These are phyloP conservation scores for Ramularia endophylla DNA, from an alignment of 2,329 filamentous ascomycete genomes.

Conservation along the genomic window DNA sequence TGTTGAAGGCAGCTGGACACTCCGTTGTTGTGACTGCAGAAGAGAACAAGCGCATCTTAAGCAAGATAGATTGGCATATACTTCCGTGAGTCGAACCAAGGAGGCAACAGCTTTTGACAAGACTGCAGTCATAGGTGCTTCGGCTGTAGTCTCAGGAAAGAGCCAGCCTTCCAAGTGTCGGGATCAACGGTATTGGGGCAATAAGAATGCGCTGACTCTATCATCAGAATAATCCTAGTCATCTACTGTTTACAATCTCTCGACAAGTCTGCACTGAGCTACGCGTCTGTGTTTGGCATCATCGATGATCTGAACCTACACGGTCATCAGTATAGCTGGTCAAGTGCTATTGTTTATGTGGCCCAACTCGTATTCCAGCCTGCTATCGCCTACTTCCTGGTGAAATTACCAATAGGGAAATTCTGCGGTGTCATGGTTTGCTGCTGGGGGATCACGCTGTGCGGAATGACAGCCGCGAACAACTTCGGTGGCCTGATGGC, in stretches of 20 bases:
- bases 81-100: constrained; percentile 32
- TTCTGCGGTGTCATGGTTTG: constrained; percentile 50
- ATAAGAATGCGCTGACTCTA: too few relatives aligned
- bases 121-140: too few relatives aligned
- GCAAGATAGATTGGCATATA: constrained; percentile 47
- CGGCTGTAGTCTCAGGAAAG: too few relatives aligned
- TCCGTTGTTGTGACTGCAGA: constrained; percentile 45
- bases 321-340: constrained; percentile 48
- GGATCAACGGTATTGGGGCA: too few relatives aligned
- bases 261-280: constrained; percentile 57
- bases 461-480: constrained; percentile 48
- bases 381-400: constrained; percentile 48
- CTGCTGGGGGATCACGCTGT: constrained; percentile 47
- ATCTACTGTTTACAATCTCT: constrained; percentile 60
- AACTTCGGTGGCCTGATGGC: constrained; percentile 47
- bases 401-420: constrained; percentile 57
- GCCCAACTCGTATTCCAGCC: constrained; percentile 51
- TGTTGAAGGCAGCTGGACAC: constrained; percentile 43
- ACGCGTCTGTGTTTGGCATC: constrained; percentile 59
- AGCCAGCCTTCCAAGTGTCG: too few relatives aligned
- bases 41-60: constrained; percentile 48
- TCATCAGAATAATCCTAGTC: constrained; percentile 43
- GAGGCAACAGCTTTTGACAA: too few relatives aligned
- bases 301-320: constrained; percentile 52
- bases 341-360: constrained; percentile 49